phyloP scores from a whole-genome alignment of 176 grass and related monocot genomes.

The Lolium perenne region DNA sequence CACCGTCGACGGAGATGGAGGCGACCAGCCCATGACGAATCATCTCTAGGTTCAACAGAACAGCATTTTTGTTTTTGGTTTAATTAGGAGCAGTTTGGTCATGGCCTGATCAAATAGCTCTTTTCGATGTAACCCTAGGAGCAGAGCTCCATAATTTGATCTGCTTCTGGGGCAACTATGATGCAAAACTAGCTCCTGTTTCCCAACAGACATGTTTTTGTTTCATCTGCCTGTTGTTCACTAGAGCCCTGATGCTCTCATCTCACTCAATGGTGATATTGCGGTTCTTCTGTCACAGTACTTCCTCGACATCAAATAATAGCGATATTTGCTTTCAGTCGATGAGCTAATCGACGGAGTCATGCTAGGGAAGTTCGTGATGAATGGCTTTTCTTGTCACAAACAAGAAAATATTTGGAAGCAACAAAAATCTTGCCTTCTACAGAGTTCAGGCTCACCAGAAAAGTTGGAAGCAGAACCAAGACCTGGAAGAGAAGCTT shows the following conservation, averaged over 20 bases:
- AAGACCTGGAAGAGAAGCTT: not conserved
- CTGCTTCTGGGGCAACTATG: not conserved
- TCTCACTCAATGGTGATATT: not conserved
- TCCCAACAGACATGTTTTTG: not conserved
- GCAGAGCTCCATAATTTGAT: not conserved
- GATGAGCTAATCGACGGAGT: not conserved
- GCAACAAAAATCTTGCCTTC: too few species aligned
- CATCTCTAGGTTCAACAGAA: not conserved
- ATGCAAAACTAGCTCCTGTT: not conserved
- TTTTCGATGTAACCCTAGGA: not conserved
- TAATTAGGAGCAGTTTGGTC: too few species aligned
- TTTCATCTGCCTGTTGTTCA: not conserved
- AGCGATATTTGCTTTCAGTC: not conserved
- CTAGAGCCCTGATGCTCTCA: not conserved
- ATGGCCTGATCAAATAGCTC: too few species aligned
- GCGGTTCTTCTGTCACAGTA: not conserved
- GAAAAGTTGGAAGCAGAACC: not conserved
- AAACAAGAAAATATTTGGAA: too few species aligned
- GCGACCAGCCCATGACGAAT: not conserved
- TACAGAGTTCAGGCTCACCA: too few species aligned
- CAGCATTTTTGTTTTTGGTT: too few species aligned
- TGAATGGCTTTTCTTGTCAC: not conserved
- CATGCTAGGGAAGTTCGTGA: not conserved
- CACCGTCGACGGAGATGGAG: too few species aligned
- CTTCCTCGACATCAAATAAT: not conserved